Evolutionary conservation across 345 rosid genomes (phyloP).

Genomic region (Linum lewisii): DNA sequence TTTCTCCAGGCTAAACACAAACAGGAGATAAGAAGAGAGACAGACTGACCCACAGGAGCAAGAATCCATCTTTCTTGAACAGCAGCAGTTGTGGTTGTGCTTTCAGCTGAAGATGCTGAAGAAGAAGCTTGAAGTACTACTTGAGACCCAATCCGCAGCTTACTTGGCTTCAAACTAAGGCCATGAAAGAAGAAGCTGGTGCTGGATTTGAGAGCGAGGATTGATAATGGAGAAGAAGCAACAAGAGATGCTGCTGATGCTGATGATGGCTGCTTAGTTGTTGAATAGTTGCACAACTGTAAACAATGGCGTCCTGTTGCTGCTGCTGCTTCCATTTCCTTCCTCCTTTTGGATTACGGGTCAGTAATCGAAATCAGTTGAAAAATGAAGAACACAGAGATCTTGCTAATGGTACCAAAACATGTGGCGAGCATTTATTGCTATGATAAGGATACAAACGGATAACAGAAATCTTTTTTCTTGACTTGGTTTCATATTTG

Average conservation of each 20-base stretch:
- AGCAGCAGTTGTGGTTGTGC: constrained; percentile 17
- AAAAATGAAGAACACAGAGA: not conserved
- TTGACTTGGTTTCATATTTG: too few relatives aligned
- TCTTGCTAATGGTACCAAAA: not conserved
- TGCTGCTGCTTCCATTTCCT: constrained; percentile 26
- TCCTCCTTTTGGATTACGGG: not conserved
- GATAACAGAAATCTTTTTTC: constrained; percentile 17
- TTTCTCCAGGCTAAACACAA: not conserved
- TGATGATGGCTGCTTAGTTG: constrained; percentile 17
- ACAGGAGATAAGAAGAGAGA: not conserved
- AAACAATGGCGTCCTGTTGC: constrained; percentile 24
- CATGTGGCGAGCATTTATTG: constrained; percentile 45
- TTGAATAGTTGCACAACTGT: constrained; percentile 16
- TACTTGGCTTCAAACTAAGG: constrained; percentile 17
- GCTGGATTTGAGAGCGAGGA: constrained; percentile 14
- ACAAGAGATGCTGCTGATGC: constrained; percentile 16
- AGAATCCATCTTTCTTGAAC: constrained; percentile 65
- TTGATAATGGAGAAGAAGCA: constrained; percentile 15
- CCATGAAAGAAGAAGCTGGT: constrained; percentile 17
- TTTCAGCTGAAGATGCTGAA: constrained; percentile 38
- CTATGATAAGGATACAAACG: constrained; percentile 15
- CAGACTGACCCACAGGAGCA: constrained; percentile 58
- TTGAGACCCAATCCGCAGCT: constrained; percentile 9
- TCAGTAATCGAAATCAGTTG: not conserved
- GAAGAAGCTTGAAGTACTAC: constrained; percentile 33